phyloP scores from a whole-genome alignment of 345 rosid species.

The Leavenworthia alabamica region DNA sequence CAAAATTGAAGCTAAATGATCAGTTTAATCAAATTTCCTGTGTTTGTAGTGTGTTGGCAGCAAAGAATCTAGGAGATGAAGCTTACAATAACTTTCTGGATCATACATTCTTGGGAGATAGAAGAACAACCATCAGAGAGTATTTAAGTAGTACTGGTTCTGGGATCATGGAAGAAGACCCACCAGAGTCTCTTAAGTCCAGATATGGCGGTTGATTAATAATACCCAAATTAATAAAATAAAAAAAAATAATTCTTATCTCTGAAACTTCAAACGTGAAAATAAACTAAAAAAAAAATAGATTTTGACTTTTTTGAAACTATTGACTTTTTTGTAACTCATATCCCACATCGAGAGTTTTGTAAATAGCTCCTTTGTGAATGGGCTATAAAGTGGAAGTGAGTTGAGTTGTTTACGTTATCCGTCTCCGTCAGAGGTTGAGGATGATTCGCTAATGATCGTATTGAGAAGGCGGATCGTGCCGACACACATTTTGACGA shows the following conservation, averaged over 20 bases:
- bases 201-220: slow-evolving; percentile 69
- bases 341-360: slow-evolving; percentile 24
- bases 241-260: too few species aligned
- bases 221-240: neutral
- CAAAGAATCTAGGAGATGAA: slow-evolving; percentile 63
- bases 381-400: neutral
- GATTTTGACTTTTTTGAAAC: too few species aligned
- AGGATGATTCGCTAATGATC: slow-evolving; percentile 75
- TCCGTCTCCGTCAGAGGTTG: slow-evolving; percentile 76
- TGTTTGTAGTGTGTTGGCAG: slow-evolving; percentile 73
- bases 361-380: too few species aligned
- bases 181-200: slow-evolving; percentile 64
- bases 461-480: slow-evolving; percentile 70
- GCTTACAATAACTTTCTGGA: slow-evolving; percentile 70
- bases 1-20: neutral
- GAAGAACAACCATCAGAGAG: slow-evolving; percentile 55
- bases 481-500: slow-evolving; percentile 62
- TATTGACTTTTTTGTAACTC: neutral
- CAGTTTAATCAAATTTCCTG: neutral
- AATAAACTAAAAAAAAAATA: too few species aligned
- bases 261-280: too few species aligned
- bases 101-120: slow-evolving; percentile 72
- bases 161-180: slow-evolving; percentile 90
- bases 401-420: accelerated
- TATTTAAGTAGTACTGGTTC: slow-evolving; percentile 62